Evolutionary conservation across 352 stramenopile genomes (phyloP), one percentile per base, ranked within the genome.

Genomic region (Phytophthora podocarpi): DNA sequence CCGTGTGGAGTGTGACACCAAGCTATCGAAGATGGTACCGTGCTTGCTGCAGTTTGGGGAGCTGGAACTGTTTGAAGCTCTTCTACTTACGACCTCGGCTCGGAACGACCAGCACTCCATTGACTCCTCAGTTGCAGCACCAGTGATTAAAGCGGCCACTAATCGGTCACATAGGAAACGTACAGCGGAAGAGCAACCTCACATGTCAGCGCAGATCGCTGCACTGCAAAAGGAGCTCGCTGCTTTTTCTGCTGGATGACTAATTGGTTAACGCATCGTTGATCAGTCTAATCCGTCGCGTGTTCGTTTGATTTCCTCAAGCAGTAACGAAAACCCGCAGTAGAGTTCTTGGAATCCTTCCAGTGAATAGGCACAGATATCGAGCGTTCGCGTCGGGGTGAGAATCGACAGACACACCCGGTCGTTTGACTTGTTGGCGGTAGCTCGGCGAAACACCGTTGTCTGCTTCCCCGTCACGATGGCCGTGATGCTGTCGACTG

Each of bases 391-490:
- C 1, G 47, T 72, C 13, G 72, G 43, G 2, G 69, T 71, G 39
- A 82, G 56, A 20, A 84, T 62, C 15, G 75, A 82, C 18, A 84
- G 48, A 34, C 75, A 84, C 27, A 61, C 30, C 1, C 37, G 48
- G 2, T 70, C 70, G 30, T 71, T 67, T 4, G 65, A 69, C 20
- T 56, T 55, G 36, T 34, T 68, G 18, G 75, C 55, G 7, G 42
- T 31, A 12, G 59, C 49, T 34, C 74, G 64, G 31, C 64, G 64
- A 37, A 83, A 83, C 9, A 83, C 71, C 7, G 61, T 46, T 7
- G 66, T 80, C 24, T 78, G 72, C 35, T 78, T 84, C 9, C 72
- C 75, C 13, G 41, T 59, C 9, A 80, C 42, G 5, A 84, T 67
- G 5, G 43, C 63, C 4, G 73, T 80, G 49, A 80, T 74, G 3